Evolutionary conservation across 2,329 filamentous ascomycete species (phyloP).

Genomic region (Lasiodiplodia gonubiensis): DNA sequence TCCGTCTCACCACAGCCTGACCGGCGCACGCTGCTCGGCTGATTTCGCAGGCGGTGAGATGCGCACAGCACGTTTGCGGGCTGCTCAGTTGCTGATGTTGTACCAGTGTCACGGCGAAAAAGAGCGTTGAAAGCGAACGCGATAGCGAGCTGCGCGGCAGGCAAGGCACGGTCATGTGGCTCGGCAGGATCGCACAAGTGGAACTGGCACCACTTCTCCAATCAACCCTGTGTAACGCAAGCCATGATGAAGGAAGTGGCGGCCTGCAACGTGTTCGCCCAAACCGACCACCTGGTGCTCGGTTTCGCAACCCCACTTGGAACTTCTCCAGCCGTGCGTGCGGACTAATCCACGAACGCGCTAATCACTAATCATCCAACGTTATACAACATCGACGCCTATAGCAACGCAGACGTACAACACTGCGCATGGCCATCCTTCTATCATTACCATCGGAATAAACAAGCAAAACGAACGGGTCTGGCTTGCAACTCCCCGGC

Average conservation of each 20-base stretch:
- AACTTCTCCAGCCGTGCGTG: background rate
- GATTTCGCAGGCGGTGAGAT: too few relatives aligned
- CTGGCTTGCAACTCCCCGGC: too few relatives aligned
- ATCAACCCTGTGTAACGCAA: background rate
- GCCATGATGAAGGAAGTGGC: background rate
- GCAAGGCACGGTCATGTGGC: slow-evolving; percentile 10
- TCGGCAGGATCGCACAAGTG: slow-evolving; percentile 16
- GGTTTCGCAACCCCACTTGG: slow-evolving; percentile 17
- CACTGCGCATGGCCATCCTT: background rate
- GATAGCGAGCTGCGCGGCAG: slow-evolving; percentile 16
- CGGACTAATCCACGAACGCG: background rate
- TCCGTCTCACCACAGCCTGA: background rate
- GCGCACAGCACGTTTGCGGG: too few relatives aligned
- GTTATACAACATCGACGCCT: background rate
- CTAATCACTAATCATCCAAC: background rate
- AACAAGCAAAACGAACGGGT: too few relatives aligned
- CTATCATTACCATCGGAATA: too few relatives aligned
- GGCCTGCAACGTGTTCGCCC: background rate
- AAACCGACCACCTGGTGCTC: background rate
- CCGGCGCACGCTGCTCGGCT: too few relatives aligned
- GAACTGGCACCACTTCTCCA: slow-evolving; percentile 6
- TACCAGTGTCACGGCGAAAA: background rate
- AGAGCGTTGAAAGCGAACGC: slow-evolving; percentile 18
- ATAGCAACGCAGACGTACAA: background rate
- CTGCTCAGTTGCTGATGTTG: background rate